Conservation (phyloP, 2,329 filamentous ascomycete species). For the Penicillium italicum region DNA sequence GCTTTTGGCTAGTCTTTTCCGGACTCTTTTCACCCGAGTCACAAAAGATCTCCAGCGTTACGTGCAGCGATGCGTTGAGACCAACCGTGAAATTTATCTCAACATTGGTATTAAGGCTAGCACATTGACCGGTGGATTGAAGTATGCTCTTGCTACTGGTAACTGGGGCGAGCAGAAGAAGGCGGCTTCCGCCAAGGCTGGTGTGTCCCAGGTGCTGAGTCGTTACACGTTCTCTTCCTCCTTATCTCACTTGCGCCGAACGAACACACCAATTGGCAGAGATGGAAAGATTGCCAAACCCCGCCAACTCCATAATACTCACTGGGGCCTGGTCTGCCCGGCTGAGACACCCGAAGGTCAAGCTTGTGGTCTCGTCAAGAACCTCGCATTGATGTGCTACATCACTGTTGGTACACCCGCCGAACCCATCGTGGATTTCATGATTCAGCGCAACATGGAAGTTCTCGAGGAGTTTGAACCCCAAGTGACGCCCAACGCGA, state of each 20-base stretch:
- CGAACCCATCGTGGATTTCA: constrained; percentile 87
- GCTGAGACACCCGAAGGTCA: constrained; percentile 98
- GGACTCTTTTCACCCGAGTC: constrained; percentile 83
- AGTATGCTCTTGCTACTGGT: constrained; percentile 94
- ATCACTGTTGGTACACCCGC: constrained; percentile 92
- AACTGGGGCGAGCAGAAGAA: constrained; percentile 99
- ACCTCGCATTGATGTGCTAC: constrained; percentile 95
- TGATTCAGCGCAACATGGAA: constrained; percentile 95
- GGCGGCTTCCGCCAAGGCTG: constrained; percentile 87
- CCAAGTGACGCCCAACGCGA: constrained; percentile 79
- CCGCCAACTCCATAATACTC: constrained; percentile 94
- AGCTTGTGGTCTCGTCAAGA: constrained; percentile 97
- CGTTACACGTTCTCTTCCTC: constrained; percentile 97
- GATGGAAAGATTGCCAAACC: constrained; percentile 98
- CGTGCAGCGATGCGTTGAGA: constrained; percentile 87
- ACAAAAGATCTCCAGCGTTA: constrained; percentile 88
- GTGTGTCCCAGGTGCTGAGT: constrained; percentile 97
- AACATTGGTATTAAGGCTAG: constrained; percentile 86
- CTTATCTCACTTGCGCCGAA: constrained; percentile 90
- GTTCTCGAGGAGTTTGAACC: constrained; percentile 93
- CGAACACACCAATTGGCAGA: constrained; percentile 94
- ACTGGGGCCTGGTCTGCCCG: constrained; percentile 96
- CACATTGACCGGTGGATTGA: constrained; percentile 88
- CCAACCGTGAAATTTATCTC: constrained; percentile 82
- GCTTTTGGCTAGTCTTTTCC: constrained; percentile 92